Percentiles rank a stretch among this genome's conserved stretches.
phyloP scores from a whole-genome alignment of 306 rosid genomes.

The Cucumis melo region DNA sequence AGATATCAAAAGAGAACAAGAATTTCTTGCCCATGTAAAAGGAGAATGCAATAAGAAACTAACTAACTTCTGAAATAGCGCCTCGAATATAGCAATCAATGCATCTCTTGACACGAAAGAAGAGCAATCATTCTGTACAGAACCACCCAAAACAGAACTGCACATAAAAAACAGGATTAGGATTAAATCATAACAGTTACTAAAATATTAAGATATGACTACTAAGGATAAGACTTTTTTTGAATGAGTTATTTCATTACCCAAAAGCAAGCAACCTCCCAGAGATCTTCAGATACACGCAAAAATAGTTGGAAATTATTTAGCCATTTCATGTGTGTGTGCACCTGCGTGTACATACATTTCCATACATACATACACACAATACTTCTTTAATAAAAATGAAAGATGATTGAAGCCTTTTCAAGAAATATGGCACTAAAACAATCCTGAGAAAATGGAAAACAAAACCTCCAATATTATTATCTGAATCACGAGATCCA shows the following conservation, averaged over 20 bases:
- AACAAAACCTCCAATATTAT: neutral
- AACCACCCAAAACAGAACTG: slow-evolving; percentile 88
- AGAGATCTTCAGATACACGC: neutral
- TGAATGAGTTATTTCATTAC: neutral
- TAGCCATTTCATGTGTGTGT: neutral
- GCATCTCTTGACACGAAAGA: slow-evolving; percentile 55
- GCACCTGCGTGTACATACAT: too few species aligned
- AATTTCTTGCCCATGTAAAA: slow-evolving; percentile 48
- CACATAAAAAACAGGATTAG: slow-evolving; percentile 14
- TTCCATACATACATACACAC: neutral
- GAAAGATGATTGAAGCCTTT: neutral
- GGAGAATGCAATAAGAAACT: slow-evolving; percentile 53
- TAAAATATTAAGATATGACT: neutral
- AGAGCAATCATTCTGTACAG: slow-evolving; percentile 29
- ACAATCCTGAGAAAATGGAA: neutral
- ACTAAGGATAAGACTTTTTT: neutral
- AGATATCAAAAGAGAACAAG: slow-evolving; percentile 35
- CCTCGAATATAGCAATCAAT: slow-evolving; percentile 44
- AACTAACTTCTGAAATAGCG: slow-evolving; percentile 49
- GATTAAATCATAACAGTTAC: neutral
- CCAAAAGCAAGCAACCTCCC: neutral
- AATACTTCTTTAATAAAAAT: neutral
- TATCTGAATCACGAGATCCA: neutral
- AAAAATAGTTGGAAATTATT: neutral
- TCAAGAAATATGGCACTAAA: neutral